Evolutionary conservation across 371 early-diverging fungal species (phyloP).

Genomic region (Polyrhizophydium stewartii): DNA sequence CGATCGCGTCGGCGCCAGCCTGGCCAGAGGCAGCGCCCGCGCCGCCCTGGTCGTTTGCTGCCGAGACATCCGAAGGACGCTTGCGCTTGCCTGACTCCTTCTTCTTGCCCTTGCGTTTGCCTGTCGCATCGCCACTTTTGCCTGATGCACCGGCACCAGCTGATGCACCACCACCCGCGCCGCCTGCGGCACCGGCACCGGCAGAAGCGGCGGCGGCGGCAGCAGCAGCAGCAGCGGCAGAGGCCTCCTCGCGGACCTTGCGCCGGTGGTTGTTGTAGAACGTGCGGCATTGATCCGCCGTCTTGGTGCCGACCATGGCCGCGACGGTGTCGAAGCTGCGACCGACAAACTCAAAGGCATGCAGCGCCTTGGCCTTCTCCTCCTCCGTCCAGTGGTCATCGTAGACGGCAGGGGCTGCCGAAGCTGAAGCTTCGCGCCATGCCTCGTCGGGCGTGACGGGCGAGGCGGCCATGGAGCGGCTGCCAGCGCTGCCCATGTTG

Average conservation of each 20-base stretch:
- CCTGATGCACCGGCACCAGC: no score
- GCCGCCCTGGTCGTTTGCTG: no score
- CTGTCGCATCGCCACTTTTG: background rate
- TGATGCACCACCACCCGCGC: no score
- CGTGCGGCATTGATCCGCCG: constrained; percentile 76
- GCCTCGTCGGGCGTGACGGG: background rate
- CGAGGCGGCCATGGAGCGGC: background rate
- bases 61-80: no score
- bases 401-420: background rate
- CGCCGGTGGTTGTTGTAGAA: constrained; percentile 53
- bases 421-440: background rate
- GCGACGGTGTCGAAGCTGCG: constrained; percentile 71
- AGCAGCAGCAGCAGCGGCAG: constrained; percentile 2
- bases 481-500: background rate
- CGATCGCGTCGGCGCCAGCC: background rate
- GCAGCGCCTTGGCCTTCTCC: constrained; percentile 68
- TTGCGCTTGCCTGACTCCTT: background rate
- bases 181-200: no score
- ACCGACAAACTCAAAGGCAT: constrained; percentile 70
- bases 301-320: constrained; percentile 66
- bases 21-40: background rate
- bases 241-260: constrained; percentile 13
- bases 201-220: background rate
- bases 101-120: constrained; percentile 4
- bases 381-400: constrained; percentile 61